Percentiles rank a stretch among this genome's conserved stretches.
Evolutionary conservation across 805 yeast genomes (phyloP).

Genomic region (Yamadazyma akitaensis): DNA sequence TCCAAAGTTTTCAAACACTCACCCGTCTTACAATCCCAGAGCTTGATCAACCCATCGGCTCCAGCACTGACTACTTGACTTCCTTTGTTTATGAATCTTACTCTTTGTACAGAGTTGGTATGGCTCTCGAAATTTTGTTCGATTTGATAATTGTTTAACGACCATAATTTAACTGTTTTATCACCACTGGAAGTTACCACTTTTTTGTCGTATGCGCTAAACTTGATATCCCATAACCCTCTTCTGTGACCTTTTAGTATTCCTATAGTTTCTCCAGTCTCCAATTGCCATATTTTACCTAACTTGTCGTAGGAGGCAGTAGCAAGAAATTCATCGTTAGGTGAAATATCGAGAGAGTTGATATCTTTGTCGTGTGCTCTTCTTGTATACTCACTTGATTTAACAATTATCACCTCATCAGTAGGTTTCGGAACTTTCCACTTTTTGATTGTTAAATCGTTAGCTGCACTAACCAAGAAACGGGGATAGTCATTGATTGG

Average conservation of each 20-base stretch:
- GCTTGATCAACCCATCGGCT: conserved; percentile 90
- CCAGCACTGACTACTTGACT: conserved; percentile 75
- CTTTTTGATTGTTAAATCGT: conserved; percentile 79
- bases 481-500: conserved; percentile 45
- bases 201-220: conserved; percentile 74
- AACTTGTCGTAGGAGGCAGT: conserved; percentile 94
- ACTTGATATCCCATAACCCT: conserved; percentile 89
- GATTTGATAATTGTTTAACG: conserved; percentile 71
- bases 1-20: conserved; percentile 84
- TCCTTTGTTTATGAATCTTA: conserved; percentile 62
- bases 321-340: conserved; percentile 83
- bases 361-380: conserved; percentile 97
- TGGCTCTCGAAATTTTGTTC: conserved; percentile 89
- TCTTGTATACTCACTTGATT: conserved; percentile 79
- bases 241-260: conserved; percentile 86
- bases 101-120: conserved; percentile 86
- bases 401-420: conserved; percentile 32
- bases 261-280: conserved; percentile 83
- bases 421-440: conserved; percentile 66
- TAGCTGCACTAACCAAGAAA: conserved; percentile 77
- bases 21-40: conserved; percentile 76
- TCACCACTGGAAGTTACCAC: conserved; percentile 90
- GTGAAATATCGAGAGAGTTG: conserved; percentile 84
- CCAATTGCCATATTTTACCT: conserved; percentile 84
- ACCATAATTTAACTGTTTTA: conserved; percentile 87